Conservation (phyloP, 2,329 filamentous ascomycete species). For the Phyllosticta citriasiana region DNA sequence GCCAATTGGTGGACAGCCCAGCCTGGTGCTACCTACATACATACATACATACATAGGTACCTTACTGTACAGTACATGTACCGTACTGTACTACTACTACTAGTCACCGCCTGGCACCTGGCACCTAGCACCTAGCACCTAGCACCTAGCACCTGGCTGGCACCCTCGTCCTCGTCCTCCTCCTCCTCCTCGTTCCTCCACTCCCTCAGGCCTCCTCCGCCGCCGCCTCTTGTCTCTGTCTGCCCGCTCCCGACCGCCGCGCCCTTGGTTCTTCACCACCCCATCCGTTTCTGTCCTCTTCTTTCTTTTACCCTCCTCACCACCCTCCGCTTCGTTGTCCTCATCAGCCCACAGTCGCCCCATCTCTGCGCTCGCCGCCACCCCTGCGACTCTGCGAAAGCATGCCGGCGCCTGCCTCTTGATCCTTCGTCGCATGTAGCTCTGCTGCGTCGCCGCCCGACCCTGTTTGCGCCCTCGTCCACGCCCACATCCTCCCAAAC, state of each 20-base stretch:
- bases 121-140: no score
- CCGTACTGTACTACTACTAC: no score
- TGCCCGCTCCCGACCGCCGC: not conserved
- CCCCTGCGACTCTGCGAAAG: not conserved
- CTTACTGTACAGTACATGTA: no score
- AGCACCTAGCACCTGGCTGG: no score
- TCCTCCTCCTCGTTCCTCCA: not conserved
- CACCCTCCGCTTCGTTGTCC: not conserved
- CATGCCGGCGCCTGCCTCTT: not conserved
- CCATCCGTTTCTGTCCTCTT: not conserved
- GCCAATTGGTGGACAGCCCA: not conserved
- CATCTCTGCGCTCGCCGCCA: not conserved
- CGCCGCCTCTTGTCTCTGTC: no score
- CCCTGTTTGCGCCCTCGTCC: slow-evolving; percentile 2
- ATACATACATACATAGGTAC: no score
- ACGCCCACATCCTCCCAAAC: not conserved
- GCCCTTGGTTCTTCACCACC: not conserved
- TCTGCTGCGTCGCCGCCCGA: slow-evolving; percentile 3
- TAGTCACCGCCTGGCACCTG: no score
- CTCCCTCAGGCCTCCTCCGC: no score
- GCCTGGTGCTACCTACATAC: not conserved
- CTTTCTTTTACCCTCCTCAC: not conserved
- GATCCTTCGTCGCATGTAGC: slow-evolving; percentile 3
- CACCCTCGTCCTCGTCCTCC: no score
- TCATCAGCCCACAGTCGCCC: not conserved